A percentile compares a stretch with the other conserved stretches of the same genome.
These are phyloP conservation scores for Tardiomyces digboiensis DNA, from an alignment of 1,139 yeast genomes.

Conservation along the genomic window DNA sequence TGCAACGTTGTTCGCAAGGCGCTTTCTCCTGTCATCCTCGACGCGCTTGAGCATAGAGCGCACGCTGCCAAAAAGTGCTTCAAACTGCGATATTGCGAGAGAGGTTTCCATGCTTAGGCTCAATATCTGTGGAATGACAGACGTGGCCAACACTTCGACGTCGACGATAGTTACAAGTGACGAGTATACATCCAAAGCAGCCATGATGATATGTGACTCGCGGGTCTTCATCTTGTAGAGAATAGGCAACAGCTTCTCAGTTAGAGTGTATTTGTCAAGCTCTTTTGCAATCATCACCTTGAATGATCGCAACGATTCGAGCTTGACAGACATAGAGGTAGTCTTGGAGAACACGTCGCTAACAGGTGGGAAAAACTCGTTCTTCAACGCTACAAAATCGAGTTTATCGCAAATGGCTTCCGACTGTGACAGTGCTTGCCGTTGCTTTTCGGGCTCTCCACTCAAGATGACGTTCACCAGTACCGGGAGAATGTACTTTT, in stretches of 20 bases:
- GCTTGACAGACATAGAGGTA: slow-evolving; percentile 68
- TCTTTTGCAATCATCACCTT: slow-evolving; percentile 49
- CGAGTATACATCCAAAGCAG: slow-evolving; percentile 45
- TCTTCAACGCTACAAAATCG: slow-evolving; percentile 68
- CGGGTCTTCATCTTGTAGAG: slow-evolving; percentile 67
- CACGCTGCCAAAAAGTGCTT: slow-evolving; percentile 27
- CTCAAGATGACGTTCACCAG: slow-evolving; percentile 20
- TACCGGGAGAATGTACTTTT: slow-evolving; percentile 29
- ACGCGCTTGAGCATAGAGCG: slow-evolving; percentile 30
- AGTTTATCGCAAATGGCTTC: slow-evolving; percentile 37
- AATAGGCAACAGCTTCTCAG: slow-evolving; percentile 71
- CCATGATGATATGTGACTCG: slow-evolving; percentile 55
- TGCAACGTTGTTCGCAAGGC: not conserved
- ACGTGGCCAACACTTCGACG: slow-evolving; percentile 35
- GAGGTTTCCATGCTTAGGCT: slow-evolving; percentile 37
- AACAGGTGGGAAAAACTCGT: slow-evolving; percentile 60
- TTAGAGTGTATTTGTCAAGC: slow-evolving; percentile 62
- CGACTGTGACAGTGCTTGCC: slow-evolving; percentile 40
- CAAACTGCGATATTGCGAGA: slow-evolving; percentile 34
- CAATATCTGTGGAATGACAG: slow-evolving; percentile 42
- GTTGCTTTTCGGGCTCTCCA: slow-evolving; percentile 40
- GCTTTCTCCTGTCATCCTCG: slow-evolving; percentile 21
- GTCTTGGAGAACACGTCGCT: slow-evolving; percentile 74
- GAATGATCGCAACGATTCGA: slow-evolving; percentile 59
- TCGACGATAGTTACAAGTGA: slow-evolving; percentile 29